A percentile compares a stretch with the other conserved stretches of the same genome.
phyloP scores from a whole-genome alignment of 2,329 filamentous ascomycete genomes.

The Aspergillus sojae region DNA sequence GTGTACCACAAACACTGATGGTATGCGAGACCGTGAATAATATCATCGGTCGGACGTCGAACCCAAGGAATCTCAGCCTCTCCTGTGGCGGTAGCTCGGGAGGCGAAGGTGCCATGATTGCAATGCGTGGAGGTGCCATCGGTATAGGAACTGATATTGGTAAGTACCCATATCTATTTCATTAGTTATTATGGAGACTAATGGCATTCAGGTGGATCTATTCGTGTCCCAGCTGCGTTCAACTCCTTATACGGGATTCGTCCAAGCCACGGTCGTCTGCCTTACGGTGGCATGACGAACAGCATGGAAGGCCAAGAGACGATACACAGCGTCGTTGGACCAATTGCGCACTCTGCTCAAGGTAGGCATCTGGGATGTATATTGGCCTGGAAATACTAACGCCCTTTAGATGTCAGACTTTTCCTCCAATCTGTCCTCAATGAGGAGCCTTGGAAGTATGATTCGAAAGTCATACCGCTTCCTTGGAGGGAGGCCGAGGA shows the following conservation, averaged over 20 bases:
- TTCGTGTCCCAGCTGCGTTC: conserved; percentile 4
- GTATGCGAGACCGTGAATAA: conserved; percentile 24
- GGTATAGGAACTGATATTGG: conserved; percentile 38
- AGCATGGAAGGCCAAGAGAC: neutral
- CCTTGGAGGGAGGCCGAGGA: conserved; percentile 21
- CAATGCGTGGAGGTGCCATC: conserved; percentile 31
- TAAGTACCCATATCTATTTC: neutral
- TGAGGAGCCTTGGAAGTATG: conserved; percentile 12
- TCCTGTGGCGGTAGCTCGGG: conserved; percentile 26
- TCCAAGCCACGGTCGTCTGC: neutral
- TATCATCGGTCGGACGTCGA: conserved; percentile 22
- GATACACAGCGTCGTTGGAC: neutral
- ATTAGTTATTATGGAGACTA: neutral
- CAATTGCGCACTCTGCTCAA: neutral
- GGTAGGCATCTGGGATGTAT: neutral
- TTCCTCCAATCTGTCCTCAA: conserved; percentile 9
- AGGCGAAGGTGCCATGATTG: conserved; percentile 36
- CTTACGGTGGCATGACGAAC: neutral
- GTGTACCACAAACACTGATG: conserved; percentile 30
- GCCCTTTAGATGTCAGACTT: neutral
- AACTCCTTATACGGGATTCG: neutral
- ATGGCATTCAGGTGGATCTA: neutral
- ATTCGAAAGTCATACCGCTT: conserved; percentile 14
- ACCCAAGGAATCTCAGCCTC: conserved; percentile 22
- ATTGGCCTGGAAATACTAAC: neutral